phyloP scores from a whole-genome alignment of 2,329 filamentous ascomycete genomes.

The Arthrobotrys iridis region DNA sequence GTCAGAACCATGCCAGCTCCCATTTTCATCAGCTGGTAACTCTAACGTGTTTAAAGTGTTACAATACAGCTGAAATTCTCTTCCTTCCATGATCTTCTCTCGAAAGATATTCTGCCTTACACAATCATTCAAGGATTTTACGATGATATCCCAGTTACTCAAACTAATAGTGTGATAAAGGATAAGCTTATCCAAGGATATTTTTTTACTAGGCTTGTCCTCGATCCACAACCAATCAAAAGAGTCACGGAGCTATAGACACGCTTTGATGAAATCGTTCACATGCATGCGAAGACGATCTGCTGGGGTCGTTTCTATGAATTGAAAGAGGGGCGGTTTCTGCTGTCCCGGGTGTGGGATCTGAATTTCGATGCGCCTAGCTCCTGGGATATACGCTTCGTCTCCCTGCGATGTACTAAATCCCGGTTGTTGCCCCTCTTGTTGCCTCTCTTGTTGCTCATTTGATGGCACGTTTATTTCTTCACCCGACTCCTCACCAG shows the following conservation, averaged over 20 bases:
- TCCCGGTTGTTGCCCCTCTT: background rate
- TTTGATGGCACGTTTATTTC: background rate
- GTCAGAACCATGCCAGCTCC: background rate
- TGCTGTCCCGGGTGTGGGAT: background rate
- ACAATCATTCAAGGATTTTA: background rate
- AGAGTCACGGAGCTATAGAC: background rate
- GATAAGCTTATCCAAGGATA: background rate
- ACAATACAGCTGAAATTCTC: background rate
- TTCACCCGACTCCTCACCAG: too few relatives aligned
- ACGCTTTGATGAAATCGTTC: background rate
- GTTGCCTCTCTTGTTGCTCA: background rate
- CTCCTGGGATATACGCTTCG: background rate
- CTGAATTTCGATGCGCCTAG: background rate
- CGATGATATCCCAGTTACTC: background rate
- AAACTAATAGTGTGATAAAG: background rate
- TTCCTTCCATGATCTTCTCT: background rate
- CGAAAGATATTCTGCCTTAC: background rate
- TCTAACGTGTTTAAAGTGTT: background rate
- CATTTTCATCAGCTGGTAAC: background rate
- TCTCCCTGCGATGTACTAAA: too few relatives aligned
- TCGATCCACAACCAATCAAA: background rate
- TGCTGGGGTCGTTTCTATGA: background rate
- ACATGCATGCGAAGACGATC: background rate
- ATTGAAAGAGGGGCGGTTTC: background rate
- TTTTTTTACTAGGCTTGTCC: background rate